A percentile compares a stretch with the other conserved stretches of the same genome.
These are phyloP conservation scores for Gentiana straminea DNA, from an alignment of 257 asterid species.

Conservation along the genomic window DNA sequence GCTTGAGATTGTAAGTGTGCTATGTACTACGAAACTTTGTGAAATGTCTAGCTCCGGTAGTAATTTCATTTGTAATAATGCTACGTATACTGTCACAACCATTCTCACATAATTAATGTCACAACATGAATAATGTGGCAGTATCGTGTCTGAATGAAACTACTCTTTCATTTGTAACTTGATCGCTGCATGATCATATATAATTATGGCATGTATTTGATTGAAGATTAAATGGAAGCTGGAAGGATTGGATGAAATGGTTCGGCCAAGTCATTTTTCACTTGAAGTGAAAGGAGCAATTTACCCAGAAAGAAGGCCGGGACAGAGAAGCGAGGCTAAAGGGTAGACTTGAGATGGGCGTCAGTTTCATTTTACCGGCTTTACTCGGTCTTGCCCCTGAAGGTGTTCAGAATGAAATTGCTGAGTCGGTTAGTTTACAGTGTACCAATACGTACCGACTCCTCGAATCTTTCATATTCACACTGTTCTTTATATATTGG, in stretches of 20 bases:
- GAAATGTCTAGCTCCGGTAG: too few relatives aligned
- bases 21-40: not conserved
- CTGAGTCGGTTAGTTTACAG: slow-evolving; percentile 57
- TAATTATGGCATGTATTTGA: not conserved
- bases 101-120: too few relatives aligned
- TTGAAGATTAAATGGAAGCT: slow-evolving; percentile 90
- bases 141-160: too few relatives aligned
- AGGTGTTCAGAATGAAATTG: slow-evolving; percentile 63
- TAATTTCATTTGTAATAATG: too few relatives aligned
- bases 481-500: not conserved
- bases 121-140: too few relatives aligned
- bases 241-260: slow-evolving; percentile 70
- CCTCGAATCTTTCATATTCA: too few relatives aligned
- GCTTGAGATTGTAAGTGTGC: slow-evolving; percentile 71
- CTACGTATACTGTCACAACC: too few relatives aligned
- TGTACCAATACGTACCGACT: too few relatives aligned
- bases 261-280: slow-evolving; percentile 68
- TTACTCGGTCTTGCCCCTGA: slow-evolving; percentile 71
- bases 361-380: slow-evolving; percentile 77
- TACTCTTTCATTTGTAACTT: not conserved
- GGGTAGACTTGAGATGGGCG: slow-evolving; percentile 70
- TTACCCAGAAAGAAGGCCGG: slow-evolving; percentile 53
- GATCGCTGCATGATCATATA: not conserved
- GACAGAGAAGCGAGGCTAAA: slow-evolving; percentile 52
- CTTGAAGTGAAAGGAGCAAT: slow-evolving; percentile 79